Base-by-base conservation (phyloP, 352 stramenopile genomes). In the Phytopythium litorale region DNA sequence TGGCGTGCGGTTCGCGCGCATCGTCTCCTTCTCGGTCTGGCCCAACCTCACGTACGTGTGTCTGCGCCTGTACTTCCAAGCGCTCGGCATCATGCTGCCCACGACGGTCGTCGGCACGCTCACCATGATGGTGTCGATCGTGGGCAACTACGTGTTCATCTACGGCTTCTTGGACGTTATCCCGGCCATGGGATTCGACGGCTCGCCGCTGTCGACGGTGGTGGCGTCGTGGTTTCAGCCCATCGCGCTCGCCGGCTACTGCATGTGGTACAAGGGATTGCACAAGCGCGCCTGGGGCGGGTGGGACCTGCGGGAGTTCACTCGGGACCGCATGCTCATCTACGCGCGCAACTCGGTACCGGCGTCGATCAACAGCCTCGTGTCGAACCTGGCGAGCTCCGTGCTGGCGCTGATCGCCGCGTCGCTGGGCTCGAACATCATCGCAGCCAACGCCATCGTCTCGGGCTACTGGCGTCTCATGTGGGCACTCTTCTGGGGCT, bases 221-320 rank as follows among this genome's bases (percentile, higher is more conserved):
- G 79, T 92, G 30, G 85, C 85, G 2, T 83, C 83, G 5, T 91
- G 80, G 79, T 94, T 92, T 68, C 85, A 94, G 59, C 85, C 83
- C 12, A 73, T 91, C 33, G 66, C 81, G 19, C 72, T 94, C 56
- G 81, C 89, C 21, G 81, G 71, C 58, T 92, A 92, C 66, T 91
- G 79, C 65, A 78, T 91, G 51, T 49, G 81, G 4, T 92, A 86
- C 72, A 87, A 83, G 58, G 81, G 88, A 67, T 79, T 84, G 72
- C 82, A 93, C 56, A 28, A 82, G 46, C 79, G 79, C 32, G 81
- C 84, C 0, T 93, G 84, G 85, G 78, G 71, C 32, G 84, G 84
- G 28, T 93, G 82, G 84, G 60, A 88, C 46, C 74, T 76, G 11
- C 60, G 60, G n/a, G 71, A 70, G 32, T 89, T 91, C 48, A 93